These are phyloP conservation scores for Periconia macrospinosa DNA, from an alignment of 2,329 filamentous ascomycete species.

Conservation along the genomic window DNA sequence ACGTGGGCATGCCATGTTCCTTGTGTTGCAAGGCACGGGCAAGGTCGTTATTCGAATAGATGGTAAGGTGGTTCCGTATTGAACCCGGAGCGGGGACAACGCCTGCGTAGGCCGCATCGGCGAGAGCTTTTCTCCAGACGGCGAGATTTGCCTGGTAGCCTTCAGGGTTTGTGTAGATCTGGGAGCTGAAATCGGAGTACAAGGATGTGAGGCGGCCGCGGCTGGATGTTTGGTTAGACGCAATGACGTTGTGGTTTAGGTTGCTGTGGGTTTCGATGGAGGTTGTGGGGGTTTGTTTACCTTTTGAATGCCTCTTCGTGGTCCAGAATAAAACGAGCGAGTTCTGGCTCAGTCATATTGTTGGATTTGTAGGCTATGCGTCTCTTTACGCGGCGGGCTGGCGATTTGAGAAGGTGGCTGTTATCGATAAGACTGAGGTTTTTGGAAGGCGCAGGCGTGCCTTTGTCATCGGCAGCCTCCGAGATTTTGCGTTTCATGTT, in stretches of 20 bases:
- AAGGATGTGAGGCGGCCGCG: constrained; percentile 80
- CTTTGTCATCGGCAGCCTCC: neutral
- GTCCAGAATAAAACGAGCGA: constrained; percentile 62
- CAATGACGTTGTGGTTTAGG: constrained; percentile 10
- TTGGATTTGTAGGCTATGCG: constrained; percentile 18
- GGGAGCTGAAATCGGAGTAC: constrained; percentile 82
- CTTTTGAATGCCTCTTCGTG: constrained; percentile 55
- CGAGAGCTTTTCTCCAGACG: constrained; percentile 77
- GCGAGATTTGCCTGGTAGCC: constrained; percentile 79
- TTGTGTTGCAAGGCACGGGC: constrained; percentile 71
- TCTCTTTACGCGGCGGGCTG: constrained; percentile 3
- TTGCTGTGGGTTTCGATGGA: neutral
- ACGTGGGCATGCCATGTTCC: constrained; percentile 79
- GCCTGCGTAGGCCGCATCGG: constrained; percentile 68
- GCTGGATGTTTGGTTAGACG: constrained; percentile 15
- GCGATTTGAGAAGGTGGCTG: neutral
- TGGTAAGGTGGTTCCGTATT: constrained; percentile 51
- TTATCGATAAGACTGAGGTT: neutral
- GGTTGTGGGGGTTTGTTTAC: constrained; percentile 24
- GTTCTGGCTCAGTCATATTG: constrained; percentile 62
- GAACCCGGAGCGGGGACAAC: constrained; percentile 49
- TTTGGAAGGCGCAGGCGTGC: neutral
- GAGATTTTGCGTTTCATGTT: neutral
- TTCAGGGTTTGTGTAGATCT: constrained; percentile 77
- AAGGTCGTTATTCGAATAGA: constrained; percentile 64